A percentile compares a stretch with the other conserved stretches of the same genome.
phyloP scores from a whole-genome alignment of 2,329 filamentous ascomycete species.

The Aspergillus jensenii region DNA sequence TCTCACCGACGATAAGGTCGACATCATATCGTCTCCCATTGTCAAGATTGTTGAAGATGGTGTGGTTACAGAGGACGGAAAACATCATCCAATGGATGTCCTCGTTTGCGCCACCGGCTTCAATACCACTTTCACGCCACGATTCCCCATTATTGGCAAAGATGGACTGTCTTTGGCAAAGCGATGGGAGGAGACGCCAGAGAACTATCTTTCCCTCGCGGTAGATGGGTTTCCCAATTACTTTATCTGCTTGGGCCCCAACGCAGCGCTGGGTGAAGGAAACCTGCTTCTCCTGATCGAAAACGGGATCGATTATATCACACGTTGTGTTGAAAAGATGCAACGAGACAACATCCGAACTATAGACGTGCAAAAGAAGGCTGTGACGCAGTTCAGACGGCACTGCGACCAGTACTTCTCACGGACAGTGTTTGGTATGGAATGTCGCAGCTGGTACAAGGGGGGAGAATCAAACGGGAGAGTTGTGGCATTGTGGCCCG shows the following conservation, averaged over 20 bases:
- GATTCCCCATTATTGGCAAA: conserved; percentile 35
- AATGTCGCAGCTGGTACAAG: conserved; percentile 43
- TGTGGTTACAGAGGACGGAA: conserved; percentile 36
- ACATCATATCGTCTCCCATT: conserved; percentile 58
- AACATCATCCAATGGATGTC: conserved; percentile 33
- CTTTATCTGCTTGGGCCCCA: conserved; percentile 35
- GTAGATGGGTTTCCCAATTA: conserved; percentile 37
- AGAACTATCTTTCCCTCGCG: conserved; percentile 37
- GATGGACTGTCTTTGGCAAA: conserved; percentile 27
- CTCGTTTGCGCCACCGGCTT: conserved; percentile 42
- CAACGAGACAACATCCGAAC: conserved; percentile 35
- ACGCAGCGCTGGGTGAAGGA: conserved; percentile 33
- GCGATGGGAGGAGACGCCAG: conserved; percentile 32
- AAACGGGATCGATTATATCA: conserved; percentile 34
- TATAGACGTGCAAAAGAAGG: conserved; percentile 26
- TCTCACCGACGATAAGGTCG: conserved; percentile 60
- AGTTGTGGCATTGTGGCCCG: conserved; percentile 37
- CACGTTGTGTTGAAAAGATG: conserved; percentile 34
- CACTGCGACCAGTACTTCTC: conserved; percentile 38
- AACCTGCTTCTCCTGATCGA: conserved; percentile 37
- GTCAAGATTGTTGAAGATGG: conserved; percentile 35
- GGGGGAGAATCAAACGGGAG: conserved; percentile 31
- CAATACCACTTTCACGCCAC: conserved; percentile 35
- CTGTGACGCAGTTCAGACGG: conserved; percentile 28
- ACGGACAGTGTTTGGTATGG: conserved; percentile 33